These are phyloP conservation scores for Saxophila tyrrhenica DNA, from an alignment of 495 filamentous ascomycete genomes.

Conservation along the genomic window DNA sequence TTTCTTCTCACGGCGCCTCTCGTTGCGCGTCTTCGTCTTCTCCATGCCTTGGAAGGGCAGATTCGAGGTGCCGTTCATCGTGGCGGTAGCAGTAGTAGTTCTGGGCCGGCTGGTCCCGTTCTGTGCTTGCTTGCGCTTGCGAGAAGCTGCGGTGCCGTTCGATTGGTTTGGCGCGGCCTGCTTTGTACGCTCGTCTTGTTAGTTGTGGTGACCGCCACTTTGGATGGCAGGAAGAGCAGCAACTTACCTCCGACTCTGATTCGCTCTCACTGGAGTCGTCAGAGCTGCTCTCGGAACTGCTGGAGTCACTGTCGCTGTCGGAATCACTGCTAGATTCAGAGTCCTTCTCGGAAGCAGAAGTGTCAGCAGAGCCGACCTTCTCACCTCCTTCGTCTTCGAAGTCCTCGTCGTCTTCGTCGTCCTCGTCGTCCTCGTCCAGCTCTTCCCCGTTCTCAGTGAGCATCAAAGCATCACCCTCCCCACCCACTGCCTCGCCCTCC, in stretches of 20 bases:
- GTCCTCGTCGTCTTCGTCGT: slow-evolving; percentile 18
- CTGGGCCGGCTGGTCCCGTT: background rate
- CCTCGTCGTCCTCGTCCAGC: slow-evolving; percentile 28
- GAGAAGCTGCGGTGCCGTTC: background rate
- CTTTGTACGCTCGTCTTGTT: no score
- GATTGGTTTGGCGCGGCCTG: no score
- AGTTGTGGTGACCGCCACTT: no score
- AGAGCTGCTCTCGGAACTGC: slow-evolving; percentile 7
- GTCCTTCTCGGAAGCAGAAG: background rate
- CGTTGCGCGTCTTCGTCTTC: slow-evolving; percentile 44
- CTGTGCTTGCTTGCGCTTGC: background rate
- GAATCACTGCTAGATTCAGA: slow-evolving; percentile 6
- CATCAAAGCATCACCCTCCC: background rate
- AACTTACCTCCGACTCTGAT: background rate
- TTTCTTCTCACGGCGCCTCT: slow-evolving; percentile 38
- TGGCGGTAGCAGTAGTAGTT: background rate
- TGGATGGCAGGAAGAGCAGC: no score
- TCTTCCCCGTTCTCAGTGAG: slow-evolving; percentile 8
- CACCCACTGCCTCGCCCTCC: slow-evolving; percentile 7
- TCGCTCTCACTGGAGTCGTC: slow-evolving; percentile 5
- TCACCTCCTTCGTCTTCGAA: slow-evolving; percentile 25
- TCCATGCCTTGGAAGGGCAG: slow-evolving; percentile 31
- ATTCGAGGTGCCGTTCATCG: background rate
- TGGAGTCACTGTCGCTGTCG: slow-evolving; percentile 1
- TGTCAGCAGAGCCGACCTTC: slow-evolving; percentile 14